Evolutionary conservation across 2,329 filamentous ascomycete genomes (phyloP).

Genomic region (Fusarium sp.): DNA sequence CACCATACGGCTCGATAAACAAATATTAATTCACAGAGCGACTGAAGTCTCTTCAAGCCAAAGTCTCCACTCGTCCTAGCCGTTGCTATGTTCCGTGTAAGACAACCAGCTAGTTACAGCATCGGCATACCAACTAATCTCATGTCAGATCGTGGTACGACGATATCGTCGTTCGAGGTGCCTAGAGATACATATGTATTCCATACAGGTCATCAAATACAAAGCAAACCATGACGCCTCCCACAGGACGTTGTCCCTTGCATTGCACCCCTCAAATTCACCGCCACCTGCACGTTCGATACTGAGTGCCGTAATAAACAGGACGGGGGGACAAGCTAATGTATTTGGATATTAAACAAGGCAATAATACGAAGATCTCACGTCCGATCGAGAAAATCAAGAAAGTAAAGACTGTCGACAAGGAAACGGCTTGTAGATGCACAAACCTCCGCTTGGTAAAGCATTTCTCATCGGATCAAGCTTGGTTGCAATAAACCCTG

Average conservation of each 20-base stretch:
- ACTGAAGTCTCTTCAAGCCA: neutral
- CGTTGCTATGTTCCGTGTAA: neutral
- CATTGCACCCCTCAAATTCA: slow-evolving; percentile 10
- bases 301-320: slow-evolving; percentile 8
- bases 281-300: slow-evolving; percentile 21
- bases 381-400: slow-evolving; percentile 1
- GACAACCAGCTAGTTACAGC: neutral
- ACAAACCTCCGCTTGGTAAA: slow-evolving; percentile 3
- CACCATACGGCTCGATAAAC: neutral
- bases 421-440: slow-evolving; percentile 3
- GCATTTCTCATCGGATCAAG: slow-evolving; percentile 18
- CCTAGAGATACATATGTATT: neutral
- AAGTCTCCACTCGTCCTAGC: neutral
- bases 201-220: neutral
- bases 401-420: slow-evolving; percentile 7
- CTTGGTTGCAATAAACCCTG: slow-evolving; percentile 29
- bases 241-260: slow-evolving; percentile 12
- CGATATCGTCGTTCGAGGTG: neutral
- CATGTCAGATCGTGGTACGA: slow-evolving; percentile 3
- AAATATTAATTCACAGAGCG: neutral
- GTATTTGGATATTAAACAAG: neutral
- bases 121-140: neutral
- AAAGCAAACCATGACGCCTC: slow-evolving; percentile 1
- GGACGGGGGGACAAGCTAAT: neutral
- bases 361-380: slow-evolving; percentile 18